These are phyloP conservation scores for Paxillus rubicundulus DNA, from an alignment of 768 basidiomycete species.

Conservation along the genomic window DNA sequence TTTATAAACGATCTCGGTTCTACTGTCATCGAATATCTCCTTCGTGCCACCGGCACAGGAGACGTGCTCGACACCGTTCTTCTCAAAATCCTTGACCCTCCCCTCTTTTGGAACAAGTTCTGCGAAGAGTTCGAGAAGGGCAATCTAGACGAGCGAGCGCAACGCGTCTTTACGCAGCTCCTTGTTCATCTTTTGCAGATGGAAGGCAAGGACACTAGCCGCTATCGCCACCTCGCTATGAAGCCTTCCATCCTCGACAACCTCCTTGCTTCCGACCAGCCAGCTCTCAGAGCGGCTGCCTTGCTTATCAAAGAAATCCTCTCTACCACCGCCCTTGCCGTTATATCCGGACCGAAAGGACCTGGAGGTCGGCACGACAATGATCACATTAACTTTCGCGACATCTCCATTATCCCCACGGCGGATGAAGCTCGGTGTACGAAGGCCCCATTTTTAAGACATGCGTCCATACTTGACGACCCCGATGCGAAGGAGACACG, in stretches of 20 bases:
- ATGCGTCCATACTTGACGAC: constrained; percentile 43
- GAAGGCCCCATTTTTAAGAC: constrained; percentile 48
- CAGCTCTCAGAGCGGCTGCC: constrained; percentile 28
- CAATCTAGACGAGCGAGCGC: constrained; percentile 33
- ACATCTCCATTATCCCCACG: constrained; percentile 63
- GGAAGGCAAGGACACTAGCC: constrained; percentile 31
- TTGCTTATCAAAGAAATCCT: constrained; percentile 42
- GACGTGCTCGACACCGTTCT: constrained; percentile 40
- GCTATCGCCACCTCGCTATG: constrained; percentile 40
- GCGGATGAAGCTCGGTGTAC: constrained; percentile 51
- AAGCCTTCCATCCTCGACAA: constrained; percentile 27
- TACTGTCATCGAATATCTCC: constrained; percentile 38
- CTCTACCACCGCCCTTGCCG: constrained; percentile 22
- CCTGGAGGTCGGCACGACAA: constrained; percentile 74
- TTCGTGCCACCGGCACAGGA: constrained; percentile 36
- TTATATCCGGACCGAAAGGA: constrained; percentile 17
- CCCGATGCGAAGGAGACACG: constrained; percentile 37
- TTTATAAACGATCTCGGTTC: constrained; percentile 46
- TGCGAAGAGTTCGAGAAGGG: constrained; percentile 34
- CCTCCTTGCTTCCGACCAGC: constrained; percentile 25
- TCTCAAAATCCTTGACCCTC: constrained; percentile 43
- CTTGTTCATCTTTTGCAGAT: constrained; percentile 46
- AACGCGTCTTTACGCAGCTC: constrained; percentile 45
- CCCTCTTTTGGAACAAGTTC: constrained; percentile 49
- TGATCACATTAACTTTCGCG: constrained; percentile 57